Conservation (phyloP, 352 stramenopile genomes). For the Blastocystis sp. region DNA sequence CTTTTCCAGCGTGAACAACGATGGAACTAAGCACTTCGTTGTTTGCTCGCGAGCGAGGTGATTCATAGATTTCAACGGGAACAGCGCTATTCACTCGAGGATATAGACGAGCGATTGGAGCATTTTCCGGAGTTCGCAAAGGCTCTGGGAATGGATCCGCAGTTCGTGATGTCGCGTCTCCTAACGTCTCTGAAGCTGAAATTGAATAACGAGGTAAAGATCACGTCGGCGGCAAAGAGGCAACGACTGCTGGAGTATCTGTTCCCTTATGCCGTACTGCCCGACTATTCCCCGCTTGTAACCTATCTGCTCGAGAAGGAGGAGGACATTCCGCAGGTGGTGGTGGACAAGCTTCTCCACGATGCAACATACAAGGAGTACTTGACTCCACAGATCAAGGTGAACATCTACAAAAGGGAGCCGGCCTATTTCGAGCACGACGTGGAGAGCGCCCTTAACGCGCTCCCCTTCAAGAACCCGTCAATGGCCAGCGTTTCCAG, state of each 20-base stretch:
- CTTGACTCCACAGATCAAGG: constrained; percentile 56
- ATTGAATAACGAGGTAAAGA: constrained; percentile 58
- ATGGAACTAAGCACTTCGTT: no score
- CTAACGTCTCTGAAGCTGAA: constrained; percentile 55
- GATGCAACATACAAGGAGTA: constrained; percentile 19
- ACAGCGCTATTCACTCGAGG: constrained; percentile 46
- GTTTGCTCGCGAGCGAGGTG: no score
- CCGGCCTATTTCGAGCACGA: constrained; percentile 20
- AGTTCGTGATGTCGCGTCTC: constrained; percentile 20
- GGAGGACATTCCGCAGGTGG: constrained; percentile 31
- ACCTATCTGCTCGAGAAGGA: constrained; percentile 53
- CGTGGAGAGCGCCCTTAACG: neutral
- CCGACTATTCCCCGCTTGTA: constrained; percentile 56
- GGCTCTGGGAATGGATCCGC: constrained; percentile 10
- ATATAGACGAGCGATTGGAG: constrained; percentile 43
- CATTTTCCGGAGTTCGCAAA: constrained; percentile 38
- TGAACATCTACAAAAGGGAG: constrained; percentile 45
- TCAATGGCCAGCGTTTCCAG: neutral
- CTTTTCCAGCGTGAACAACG: no score
- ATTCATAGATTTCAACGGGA: no score
- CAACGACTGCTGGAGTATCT: constrained; percentile 60
- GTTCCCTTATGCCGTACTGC: constrained; percentile 57
- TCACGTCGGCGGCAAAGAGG: constrained; percentile 26
- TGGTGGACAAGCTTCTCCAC: constrained; percentile 55
- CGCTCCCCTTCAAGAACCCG: neutral